These are phyloP conservation scores for Saccharomycopsis fermentans DNA, from an alignment of 805 yeast species.

Conservation along the genomic window DNA sequence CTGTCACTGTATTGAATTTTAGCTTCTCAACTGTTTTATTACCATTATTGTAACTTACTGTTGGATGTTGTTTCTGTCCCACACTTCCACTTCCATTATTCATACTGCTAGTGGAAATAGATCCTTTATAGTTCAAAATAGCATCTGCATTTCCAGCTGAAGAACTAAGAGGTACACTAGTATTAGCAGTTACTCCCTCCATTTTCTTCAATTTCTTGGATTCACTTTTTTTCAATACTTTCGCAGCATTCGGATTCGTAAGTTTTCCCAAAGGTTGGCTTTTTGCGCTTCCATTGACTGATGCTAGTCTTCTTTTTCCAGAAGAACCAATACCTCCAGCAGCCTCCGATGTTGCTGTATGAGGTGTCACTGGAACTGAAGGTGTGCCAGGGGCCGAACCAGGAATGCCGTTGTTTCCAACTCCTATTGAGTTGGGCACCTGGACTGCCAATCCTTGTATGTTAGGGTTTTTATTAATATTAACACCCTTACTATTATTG, in stretches of 20 bases:
- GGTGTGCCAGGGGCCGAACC: slow-evolving; percentile 12
- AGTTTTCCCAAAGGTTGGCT: not conserved
- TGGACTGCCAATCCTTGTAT: not conserved
- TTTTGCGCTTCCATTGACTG: slow-evolving; percentile 16
- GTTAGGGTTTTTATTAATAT: not conserved
- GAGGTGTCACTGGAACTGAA: slow-evolving; percentile 14
- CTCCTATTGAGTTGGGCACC: not conserved
- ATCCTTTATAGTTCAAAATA: not conserved
- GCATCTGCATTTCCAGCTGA: not conserved
- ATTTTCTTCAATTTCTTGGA: not conserved
- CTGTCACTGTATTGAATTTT: not conserved
- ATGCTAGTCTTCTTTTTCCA: slow-evolving; percentile 24
- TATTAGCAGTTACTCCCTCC: not conserved
- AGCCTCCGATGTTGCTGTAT: slow-evolving; percentile 16
- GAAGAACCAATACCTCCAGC: slow-evolving; percentile 20
- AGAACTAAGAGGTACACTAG: not conserved
- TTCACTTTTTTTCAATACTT: not conserved
- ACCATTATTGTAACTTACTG: not conserved
- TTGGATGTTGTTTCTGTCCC: not conserved
- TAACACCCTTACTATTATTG: not conserved
- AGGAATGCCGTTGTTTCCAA: not conserved
- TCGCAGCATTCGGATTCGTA: not conserved
- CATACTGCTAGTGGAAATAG: not conserved
- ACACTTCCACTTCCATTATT: not conserved
- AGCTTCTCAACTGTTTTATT: not conserved